Conservation (phyloP, 1,139 yeast species). For the Hyphopichia wangnamkhiaoensis region DNA sequence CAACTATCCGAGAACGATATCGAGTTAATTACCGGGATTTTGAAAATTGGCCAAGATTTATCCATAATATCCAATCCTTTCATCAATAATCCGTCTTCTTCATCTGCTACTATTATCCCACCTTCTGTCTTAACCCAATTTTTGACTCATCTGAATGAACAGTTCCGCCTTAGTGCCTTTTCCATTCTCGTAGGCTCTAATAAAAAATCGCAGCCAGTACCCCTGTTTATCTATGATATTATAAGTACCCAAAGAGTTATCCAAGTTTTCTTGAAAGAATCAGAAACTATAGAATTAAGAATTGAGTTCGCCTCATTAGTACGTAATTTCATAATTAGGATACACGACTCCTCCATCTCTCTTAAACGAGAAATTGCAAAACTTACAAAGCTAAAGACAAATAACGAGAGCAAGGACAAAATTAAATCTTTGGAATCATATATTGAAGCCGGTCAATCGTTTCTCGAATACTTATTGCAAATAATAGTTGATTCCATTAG, state of each 20-base stretch:
- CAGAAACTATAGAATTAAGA: slow-evolving; percentile 63
- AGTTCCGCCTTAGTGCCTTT: slow-evolving; percentile 57
- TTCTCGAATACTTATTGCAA: slow-evolving; percentile 43
- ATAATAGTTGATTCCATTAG: slow-evolving; percentile 45
- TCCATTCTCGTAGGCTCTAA: slow-evolving; percentile 62
- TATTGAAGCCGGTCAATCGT: slow-evolving; percentile 33
- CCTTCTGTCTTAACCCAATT: slow-evolving; percentile 19
- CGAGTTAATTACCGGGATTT: slow-evolving; percentile 48
- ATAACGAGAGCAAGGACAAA: slow-evolving; percentile 31
- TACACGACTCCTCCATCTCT: slow-evolving; percentile 67
- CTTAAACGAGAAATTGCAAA: slow-evolving; percentile 49
- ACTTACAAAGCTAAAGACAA: slow-evolving; percentile 26
- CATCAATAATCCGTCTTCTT: slow-evolving; percentile 4
- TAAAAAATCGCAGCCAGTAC: slow-evolving; percentile 60
- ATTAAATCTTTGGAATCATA: slow-evolving; percentile 12
- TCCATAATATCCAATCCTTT: slow-evolving; percentile 29
- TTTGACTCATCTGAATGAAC: slow-evolving; percentile 44
- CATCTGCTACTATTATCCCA: slow-evolving; percentile 17
- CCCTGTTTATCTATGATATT: slow-evolving; percentile 41
- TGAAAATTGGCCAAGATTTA: slow-evolving; percentile 14
- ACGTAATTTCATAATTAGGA: slow-evolving; percentile 59
- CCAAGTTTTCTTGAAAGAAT: slow-evolving; percentile 56
- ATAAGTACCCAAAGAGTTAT: slow-evolving; percentile 38
- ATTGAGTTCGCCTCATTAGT: slow-evolving; percentile 62
- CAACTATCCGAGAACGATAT: slow-evolving; percentile 24